phyloP scores from a whole-genome alignment of 2,329 filamentous ascomycete species.

The Zopfia rhizophila region DNA sequence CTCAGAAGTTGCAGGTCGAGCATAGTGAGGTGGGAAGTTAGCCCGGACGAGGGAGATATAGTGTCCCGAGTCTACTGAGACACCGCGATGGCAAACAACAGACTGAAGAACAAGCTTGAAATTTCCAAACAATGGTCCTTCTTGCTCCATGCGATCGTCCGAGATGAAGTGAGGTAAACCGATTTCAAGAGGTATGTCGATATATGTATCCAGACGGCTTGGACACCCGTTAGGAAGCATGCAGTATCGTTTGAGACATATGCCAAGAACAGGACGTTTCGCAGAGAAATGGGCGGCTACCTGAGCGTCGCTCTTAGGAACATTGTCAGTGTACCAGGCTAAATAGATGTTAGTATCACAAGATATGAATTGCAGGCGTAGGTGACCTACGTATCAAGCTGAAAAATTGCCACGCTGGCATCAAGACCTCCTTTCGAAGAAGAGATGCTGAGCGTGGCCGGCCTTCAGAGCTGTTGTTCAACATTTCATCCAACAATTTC shows the following conservation, averaged over 20 bases:
- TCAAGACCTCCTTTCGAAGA: constrained; percentile 81
- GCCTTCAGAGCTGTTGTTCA: constrained; percentile 42
- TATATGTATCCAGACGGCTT: constrained; percentile 78
- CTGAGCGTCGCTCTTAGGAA: constrained; percentile 75
- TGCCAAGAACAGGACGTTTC: constrained; percentile 84
- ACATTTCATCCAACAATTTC: constrained; percentile 54
- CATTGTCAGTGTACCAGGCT: constrained; percentile 87
- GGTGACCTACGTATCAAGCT: constrained; percentile 87
- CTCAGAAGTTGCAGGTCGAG: constrained; percentile 56
- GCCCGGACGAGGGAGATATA: constrained; percentile 89
- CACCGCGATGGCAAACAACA: constrained; percentile 89
- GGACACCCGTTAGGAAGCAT: constrained; percentile 76
- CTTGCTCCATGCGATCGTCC: constrained; percentile 75
- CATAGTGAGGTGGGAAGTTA: constrained; percentile 54
- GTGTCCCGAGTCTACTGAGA: constrained; percentile 86
- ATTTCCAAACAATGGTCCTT: constrained; percentile 78
- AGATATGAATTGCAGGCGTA: neutral
- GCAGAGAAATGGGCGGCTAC: constrained; percentile 89
- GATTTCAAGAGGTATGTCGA: constrained; percentile 91
- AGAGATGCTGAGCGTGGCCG: constrained; percentile 54
- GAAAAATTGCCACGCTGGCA: constrained; percentile 98
- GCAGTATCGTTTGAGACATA: constrained; percentile 91
- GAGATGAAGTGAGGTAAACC: constrained; percentile 88
- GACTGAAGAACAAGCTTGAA: constrained; percentile 94
- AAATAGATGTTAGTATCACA: constrained; percentile 31